A percentile compares a stretch with the other conserved stretches of the same genome.
Evolutionary conservation across 2,329 filamentous ascomycete genomes (phyloP).

Genomic region (Pyrenochaeta sp.): DNA sequence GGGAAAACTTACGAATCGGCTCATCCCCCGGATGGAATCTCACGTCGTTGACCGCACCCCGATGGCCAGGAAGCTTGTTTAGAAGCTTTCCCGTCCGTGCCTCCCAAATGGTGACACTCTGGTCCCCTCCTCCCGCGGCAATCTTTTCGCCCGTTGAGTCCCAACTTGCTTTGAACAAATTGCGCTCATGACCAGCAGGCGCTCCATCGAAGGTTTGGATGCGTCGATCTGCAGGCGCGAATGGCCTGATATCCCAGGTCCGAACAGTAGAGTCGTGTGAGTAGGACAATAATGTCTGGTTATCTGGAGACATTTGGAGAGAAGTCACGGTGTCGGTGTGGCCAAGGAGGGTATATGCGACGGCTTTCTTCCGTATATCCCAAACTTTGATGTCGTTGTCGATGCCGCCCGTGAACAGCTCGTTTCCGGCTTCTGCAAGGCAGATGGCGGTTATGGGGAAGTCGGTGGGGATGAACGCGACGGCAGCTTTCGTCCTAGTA

Average conservation of each 20-base stretch:
- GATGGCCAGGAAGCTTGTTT: conserved; percentile 95
- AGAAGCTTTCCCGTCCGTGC: conserved; percentile 85
- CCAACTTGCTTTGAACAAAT: conserved; percentile 90
- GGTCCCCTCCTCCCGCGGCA: conserved; percentile 87
- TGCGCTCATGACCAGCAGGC: conserved; percentile 85
- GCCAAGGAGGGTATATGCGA: conserved; percentile 86
- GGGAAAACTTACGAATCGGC: conserved; percentile 76
- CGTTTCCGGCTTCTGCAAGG: conserved; percentile 92
- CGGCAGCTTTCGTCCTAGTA: conserved; percentile 85
- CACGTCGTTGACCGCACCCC: conserved; percentile 92
- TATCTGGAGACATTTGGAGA: conserved; percentile 88
- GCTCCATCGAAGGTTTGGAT: conserved; percentile 94
- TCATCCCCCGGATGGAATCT: conserved; percentile 86
- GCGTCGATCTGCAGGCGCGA: conserved; percentile 85
- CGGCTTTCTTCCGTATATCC: conserved; percentile 90
- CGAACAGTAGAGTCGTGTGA: conserved; percentile 92
- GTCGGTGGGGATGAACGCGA: conserved; percentile 87
- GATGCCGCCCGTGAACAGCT: conserved; percentile 92
- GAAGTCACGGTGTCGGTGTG: conserved; percentile 94
- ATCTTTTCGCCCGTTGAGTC: conserved; percentile 85
- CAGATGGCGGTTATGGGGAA: conserved; percentile 92
- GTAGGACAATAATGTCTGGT: conserved; percentile 87
- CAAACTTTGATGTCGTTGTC: conserved; percentile 98
- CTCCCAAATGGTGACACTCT: conserved; percentile 92
- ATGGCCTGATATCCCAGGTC: conserved; percentile 96